Conservation (phyloP, 202 grass and related monocot genomes). For the Hordeum pubiflorum region DNA sequence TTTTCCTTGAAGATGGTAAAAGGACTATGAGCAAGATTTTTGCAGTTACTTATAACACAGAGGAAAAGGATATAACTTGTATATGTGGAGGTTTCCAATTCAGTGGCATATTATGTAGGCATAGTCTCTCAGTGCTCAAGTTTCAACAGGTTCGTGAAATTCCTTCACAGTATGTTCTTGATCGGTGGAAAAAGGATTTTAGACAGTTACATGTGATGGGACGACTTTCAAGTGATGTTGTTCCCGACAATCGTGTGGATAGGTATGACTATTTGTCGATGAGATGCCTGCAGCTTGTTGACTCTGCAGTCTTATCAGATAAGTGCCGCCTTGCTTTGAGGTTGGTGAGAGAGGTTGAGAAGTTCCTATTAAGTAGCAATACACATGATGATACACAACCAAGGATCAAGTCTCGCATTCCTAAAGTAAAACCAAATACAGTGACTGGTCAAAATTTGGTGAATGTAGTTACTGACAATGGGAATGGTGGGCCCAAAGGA, state of each 20-base stretch:
- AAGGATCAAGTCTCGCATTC: conserved; percentile 72
- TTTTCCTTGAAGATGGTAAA: conserved; percentile 91
- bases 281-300: conserved; percentile 89
- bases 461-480: conserved; percentile 31
- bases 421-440: conserved; percentile 55
- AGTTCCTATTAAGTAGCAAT: conserved; percentile 77
- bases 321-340: conserved; percentile 90
- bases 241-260: conserved; percentile 79
- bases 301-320: conserved; percentile 80
- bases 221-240: conserved; percentile 59
- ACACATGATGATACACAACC: conserved; percentile 96
- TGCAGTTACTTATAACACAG: conserved; percentile 60
- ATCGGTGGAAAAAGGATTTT: conserved; percentile 95
- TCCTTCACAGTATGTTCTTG: conserved; percentile 71
- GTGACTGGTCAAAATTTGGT: conserved; percentile 49
- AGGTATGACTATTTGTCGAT: conserved; percentile 95
- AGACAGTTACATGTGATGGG: conserved; percentile 78
- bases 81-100: conserved; percentile 98
- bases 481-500: conserved; percentile 40
- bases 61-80: conserved; percentile 70
- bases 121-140: conserved; percentile 86
- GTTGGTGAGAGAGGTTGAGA: conserved; percentile 78
- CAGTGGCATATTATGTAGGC: conserved; percentile 81
- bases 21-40: conserved; percentile 81
- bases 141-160: conserved; percentile 90